These are phyloP conservation scores for Avena insularis DNA, from an alignment of 176 grass and related monocot genomes.

Conservation along the genomic window DNA sequence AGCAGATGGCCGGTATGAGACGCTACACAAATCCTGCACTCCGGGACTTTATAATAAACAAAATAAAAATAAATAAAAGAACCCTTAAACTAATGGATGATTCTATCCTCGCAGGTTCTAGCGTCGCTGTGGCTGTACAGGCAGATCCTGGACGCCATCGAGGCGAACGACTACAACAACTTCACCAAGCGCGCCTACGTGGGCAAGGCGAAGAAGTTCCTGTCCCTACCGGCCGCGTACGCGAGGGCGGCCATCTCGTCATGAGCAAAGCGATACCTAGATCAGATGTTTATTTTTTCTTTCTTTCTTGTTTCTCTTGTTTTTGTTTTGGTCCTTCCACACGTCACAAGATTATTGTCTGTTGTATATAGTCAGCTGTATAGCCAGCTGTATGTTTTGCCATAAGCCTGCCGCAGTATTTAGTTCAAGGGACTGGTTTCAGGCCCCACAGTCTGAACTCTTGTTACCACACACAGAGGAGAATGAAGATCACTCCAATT, in stretches of 20 bases:
- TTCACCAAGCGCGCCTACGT: conserved; percentile 91
- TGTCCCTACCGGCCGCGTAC: conserved; percentile 69
- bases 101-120: conserved; percentile 53
- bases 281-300: conserved; percentile 20
- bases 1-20: conserved; percentile 93
- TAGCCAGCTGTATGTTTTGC: conserved; percentile 41
- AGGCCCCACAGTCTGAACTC: conserved; percentile 8
- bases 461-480: neutral
- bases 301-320: neutral
- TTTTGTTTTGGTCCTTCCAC: neutral
- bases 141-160: conserved; percentile 91
- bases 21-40: neutral
- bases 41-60: neutral
- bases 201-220: conserved; percentile 84
- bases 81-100: no score
- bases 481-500: conserved; percentile 1
- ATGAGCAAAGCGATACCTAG: conserved; percentile 24
- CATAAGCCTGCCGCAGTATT: conserved; percentile 2
- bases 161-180: conserved; percentile 95
- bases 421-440: conserved; percentile 23
- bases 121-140: conserved; percentile 84
- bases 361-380: conserved; percentile 60
- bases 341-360: neutral
- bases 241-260: conserved; percentile 60
- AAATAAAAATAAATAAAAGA: neutral